These are phyloP conservation scores for Chytriomyces sp. DNA, from an alignment of 192 early-diverging fungal genomes.

Conservation along the genomic window DNA sequence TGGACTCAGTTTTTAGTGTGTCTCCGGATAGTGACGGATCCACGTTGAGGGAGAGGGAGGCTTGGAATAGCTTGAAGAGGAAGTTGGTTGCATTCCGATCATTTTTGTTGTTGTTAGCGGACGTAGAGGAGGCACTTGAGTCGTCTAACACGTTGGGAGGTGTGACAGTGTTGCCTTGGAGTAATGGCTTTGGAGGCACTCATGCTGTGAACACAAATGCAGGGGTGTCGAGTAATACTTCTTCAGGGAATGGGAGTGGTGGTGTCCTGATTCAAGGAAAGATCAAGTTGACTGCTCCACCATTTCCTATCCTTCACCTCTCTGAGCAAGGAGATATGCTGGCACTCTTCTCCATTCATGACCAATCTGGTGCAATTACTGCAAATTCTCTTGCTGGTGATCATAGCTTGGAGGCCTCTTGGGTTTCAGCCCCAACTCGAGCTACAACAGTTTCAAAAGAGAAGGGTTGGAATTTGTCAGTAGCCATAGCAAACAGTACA, in stretches of 20 bases:
- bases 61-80: slow-evolving; percentile 50
- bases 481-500: slow-evolving; percentile 48
- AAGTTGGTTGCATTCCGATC: slow-evolving; percentile 74
- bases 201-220: slow-evolving; percentile 13
- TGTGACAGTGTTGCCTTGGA: slow-evolving; percentile 7
- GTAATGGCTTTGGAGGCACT: slow-evolving; percentile 20
- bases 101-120: slow-evolving; percentile 72
- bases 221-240: slow-evolving; percentile 38
- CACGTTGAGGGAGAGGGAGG: not conserved
- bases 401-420: slow-evolving; percentile 18
- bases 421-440: not conserved
- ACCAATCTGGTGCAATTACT: not conserved
- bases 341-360: slow-evolving; percentile 9
- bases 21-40: slow-evolving; percentile 13
- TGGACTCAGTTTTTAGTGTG: slow-evolving; percentile 50
- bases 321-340: slow-evolving; percentile 20
- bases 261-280: slow-evolving; percentile 58
- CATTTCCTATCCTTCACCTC: slow-evolving; percentile 42
- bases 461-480: not conserved
- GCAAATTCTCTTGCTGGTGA: slow-evolving; percentile 20
- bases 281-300: slow-evolving; percentile 45
- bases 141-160: slow-evolving; percentile 19
- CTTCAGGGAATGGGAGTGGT: no score
- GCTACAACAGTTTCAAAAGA: not conserved
- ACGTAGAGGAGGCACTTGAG: slow-evolving; percentile 61